phyloP scores from a whole-genome alignment of 1,284 basidiomycete genomes.

The Tilletia horrida region DNA sequence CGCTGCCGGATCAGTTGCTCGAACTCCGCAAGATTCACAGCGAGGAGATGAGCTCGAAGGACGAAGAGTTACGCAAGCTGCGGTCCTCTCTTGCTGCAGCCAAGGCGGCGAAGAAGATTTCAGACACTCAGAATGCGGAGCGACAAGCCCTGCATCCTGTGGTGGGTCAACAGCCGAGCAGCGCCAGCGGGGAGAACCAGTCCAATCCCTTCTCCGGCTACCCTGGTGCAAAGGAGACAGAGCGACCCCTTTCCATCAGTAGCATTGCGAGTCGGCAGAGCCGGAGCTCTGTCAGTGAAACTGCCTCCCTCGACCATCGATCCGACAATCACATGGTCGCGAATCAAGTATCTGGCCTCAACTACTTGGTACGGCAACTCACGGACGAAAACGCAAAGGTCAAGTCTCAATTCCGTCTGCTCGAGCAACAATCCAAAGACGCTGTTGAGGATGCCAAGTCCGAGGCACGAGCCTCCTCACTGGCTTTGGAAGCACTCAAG shows the following conservation, averaged over 20 bases:
- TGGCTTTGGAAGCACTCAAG: slow-evolving; percentile 68
- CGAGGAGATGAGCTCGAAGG: slow-evolving; percentile 19
- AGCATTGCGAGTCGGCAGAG: slow-evolving; percentile 58
- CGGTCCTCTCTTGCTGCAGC: slow-evolving; percentile 54
- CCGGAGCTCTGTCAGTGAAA: neutral
- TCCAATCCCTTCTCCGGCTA: slow-evolving; percentile 53
- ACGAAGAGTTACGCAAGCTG: slow-evolving; percentile 29
- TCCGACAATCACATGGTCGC: slow-evolving; percentile 61
- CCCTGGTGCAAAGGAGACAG: slow-evolving; percentile 35
- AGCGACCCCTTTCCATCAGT: neutral
- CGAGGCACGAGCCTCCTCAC: slow-evolving; percentile 70
- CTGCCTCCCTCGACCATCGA: slow-evolving; percentile 22
- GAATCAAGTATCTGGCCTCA: slow-evolving; percentile 64
- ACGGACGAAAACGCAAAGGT: slow-evolving; percentile 73
- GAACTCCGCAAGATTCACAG: slow-evolving; percentile 16
- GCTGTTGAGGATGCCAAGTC: slow-evolving; percentile 69
- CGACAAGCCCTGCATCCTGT: slow-evolving; percentile 21
- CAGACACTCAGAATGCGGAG: slow-evolving; percentile 9
- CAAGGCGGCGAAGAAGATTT: slow-evolving; percentile 40
- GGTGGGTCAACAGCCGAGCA: slow-evolving; percentile 21
- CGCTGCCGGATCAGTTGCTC: slow-evolving; percentile 3
- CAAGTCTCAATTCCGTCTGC: slow-evolving; percentile 66
- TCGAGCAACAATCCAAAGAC: slow-evolving; percentile 67
- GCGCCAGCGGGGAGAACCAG: slow-evolving; percentile 14
- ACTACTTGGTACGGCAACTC: slow-evolving; percentile 70